A percentile compares a stretch with the other conserved stretches of the same genome.
These are phyloP conservation scores for Allomyces arbusculus DNA, from an alignment of 192 early-diverging fungal species.

Conservation along the genomic window DNA sequence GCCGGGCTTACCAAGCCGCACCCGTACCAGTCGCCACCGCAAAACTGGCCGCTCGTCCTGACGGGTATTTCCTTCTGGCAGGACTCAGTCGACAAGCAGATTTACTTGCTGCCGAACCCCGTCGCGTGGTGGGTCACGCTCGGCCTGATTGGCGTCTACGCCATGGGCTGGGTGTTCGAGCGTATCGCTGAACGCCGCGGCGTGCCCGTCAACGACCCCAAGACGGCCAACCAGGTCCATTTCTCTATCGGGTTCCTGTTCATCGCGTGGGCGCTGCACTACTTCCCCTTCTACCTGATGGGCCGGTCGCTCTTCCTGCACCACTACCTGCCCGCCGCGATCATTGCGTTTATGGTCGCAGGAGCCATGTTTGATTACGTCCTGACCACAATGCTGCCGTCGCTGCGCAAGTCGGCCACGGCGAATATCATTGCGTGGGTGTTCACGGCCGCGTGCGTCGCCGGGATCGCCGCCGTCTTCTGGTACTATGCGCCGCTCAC, in stretches of 20 bases:
- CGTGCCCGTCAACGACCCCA: constrained; percentile 30
- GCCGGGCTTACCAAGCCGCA: constrained; percentile 69
- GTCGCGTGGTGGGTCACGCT: constrained; percentile 66
- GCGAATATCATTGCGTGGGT: constrained; percentile 8
- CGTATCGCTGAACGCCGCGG: constrained; percentile 50
- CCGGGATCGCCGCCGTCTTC: constrained; percentile 36
- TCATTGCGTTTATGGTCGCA: constrained; percentile 56
- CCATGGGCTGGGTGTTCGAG: constrained; percentile 42
- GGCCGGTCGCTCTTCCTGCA: constrained; percentile 82
- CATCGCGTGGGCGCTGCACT: constrained; percentile 68
- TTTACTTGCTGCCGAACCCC: constrained; percentile 80
- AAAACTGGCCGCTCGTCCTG: constrained; percentile 70
- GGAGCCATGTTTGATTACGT: constrained; percentile 63
- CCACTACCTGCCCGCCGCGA: constrained; percentile 78
- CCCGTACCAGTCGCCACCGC: constrained; percentile 76
- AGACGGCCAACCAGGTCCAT: constrained; percentile 26
- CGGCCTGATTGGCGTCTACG: constrained; percentile 33
- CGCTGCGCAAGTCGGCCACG: constrained; percentile 10
- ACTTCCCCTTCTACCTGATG: constrained; percentile 80
- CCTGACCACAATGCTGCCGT: constrained; percentile 28
- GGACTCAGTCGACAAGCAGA: constrained; percentile 47
- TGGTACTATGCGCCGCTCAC: constrained; percentile 64
- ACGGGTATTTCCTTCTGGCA: constrained; percentile 74
- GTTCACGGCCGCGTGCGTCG: constrained; percentile 15
- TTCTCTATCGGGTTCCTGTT: constrained; percentile 59